These are phyloP conservation scores for Helicostylum pulchrum DNA, from an alignment of 192 early-diverging fungal species.

Conservation along the genomic window DNA sequence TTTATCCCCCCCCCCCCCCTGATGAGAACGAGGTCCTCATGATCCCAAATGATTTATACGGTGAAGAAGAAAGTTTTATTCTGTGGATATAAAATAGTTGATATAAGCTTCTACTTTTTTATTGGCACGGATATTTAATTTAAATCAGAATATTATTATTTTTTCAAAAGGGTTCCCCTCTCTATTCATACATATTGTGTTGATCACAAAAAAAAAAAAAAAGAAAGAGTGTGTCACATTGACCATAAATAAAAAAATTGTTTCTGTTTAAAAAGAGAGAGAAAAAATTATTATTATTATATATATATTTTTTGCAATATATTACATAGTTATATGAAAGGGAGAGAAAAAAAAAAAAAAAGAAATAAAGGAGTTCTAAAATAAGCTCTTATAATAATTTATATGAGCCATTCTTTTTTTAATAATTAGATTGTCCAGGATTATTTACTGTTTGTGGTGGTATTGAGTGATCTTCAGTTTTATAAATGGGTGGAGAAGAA, in stretches of 20 bases:
- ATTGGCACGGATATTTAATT: too few relatives aligned
- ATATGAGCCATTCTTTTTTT: not conserved
- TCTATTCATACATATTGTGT: too few relatives aligned
- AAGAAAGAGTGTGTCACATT: not conserved
- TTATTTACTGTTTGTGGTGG: constrained; percentile 7
- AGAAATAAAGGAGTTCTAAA: not conserved
- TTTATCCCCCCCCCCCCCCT: too few relatives aligned
- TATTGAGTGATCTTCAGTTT: not conserved
- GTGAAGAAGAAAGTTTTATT: too few relatives aligned
- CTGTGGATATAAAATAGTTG: too few relatives aligned
- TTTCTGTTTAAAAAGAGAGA: not conserved
- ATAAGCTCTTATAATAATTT: not conserved
- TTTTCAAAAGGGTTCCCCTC: too few relatives aligned
- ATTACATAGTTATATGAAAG: too few relatives aligned
- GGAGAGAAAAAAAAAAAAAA: not conserved
- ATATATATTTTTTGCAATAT: not conserved
- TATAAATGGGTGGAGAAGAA: constrained; percentile 14
- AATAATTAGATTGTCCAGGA: not conserved
- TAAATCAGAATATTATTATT: too few relatives aligned
- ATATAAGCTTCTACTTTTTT: too few relatives aligned
- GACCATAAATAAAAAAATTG: not conserved
- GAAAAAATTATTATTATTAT: not conserved
- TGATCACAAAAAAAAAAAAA: not conserved
- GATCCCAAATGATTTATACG: too few relatives aligned
- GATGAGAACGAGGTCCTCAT: too few relatives aligned